Evolutionary conservation across 306 rosid species (phyloP), one percentile per base, ranked within the genome.

Genomic region (Corylus americana): DNA sequence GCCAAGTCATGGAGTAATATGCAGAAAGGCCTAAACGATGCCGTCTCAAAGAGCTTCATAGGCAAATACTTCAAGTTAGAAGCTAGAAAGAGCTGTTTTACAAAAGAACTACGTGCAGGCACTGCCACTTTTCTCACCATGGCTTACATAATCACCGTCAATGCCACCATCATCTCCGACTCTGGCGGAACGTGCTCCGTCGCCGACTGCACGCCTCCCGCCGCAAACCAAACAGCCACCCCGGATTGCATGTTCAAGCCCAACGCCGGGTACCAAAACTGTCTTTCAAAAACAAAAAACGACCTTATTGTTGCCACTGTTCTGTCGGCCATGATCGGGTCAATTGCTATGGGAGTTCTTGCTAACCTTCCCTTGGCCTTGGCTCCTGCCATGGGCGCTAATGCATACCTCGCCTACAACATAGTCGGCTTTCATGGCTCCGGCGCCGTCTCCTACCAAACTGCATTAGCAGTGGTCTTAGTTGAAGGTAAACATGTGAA

Each of bases 331-430:
- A 87, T 89, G 94, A 73, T 88, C 18, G 90, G 93, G 8, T 91
- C 93, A 1, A 18, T 96, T 31, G 90, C 88, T 1, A 96, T 96
- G 98, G 99, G 99, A 22, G 27, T 93, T 14, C 64, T 90, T 0
- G 98, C 98, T 2, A 95, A 95, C 58, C 83, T 95, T 48, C 99
- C 99, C 5, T 77, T 95, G 12, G 99, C 96, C 54, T 75, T 93
- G 49, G 98, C 98, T 1, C 99, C 98, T 1, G 98, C 89, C 5
- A 95, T 95, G 99, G 99, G 98, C 73, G 89, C 98, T 29, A 95
- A 95, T 72, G 99, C 94, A 11, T 93, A 91, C 50, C 16, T 95
- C 2, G 88, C 98, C 44, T 95, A 91, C 68, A 91, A 89, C 78
- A 58, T 95, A 35, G 98, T 95, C 53, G 99, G 99, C 29, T 90